Evolutionary conservation across 768 basidiomycete genomes (phyloP).

Genomic region (Lepiota brunneoincarnata): DNA sequence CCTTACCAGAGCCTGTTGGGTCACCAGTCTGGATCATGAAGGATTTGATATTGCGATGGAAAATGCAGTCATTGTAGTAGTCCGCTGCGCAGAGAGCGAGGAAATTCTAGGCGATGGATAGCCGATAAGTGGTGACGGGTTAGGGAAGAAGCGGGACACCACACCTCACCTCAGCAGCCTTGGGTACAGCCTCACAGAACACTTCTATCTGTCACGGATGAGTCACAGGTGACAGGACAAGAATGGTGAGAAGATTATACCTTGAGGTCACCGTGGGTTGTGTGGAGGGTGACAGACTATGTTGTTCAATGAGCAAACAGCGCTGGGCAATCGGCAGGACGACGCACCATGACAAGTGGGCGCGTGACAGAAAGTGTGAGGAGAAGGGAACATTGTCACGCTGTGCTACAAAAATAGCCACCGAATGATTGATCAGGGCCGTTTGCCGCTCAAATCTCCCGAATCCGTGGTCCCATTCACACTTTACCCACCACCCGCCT

Average conservation of each 20-base stretch:
- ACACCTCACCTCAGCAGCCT: conserved; percentile 77
- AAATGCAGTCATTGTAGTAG: conserved; percentile 80
- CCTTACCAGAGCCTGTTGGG: conserved; percentile 88
- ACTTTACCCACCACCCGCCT: conserved; percentile 16
- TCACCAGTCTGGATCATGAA: conserved; percentile 98
- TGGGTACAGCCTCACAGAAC: conserved; percentile 96
- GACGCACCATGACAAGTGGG: conserved; percentile 26
- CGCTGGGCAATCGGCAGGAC: conserved; percentile 12
- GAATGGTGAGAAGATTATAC: conserved; percentile 32
- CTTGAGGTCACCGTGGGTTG: conserved; percentile 93
- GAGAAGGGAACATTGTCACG: conserved; percentile 20
- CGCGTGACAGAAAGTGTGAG: conserved; percentile 14
- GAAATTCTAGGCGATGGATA: conserved; percentile 68
- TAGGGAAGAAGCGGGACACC: conserved; percentile 7
- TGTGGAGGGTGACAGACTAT: conserved; percentile 93
- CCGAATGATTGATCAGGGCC: conserved; percentile 9
- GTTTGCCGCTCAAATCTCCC: conserved; percentile 2
- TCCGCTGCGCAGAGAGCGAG: conserved; percentile 90
- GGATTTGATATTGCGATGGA: conserved; percentile 92
- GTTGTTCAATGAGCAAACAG: neutral
- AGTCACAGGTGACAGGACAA: neutral
- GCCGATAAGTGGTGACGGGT: conserved; percentile 10
- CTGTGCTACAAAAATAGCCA: conserved; percentile 13
- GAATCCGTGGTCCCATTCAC: neutral
- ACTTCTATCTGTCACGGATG: conserved; percentile 71